Evolutionary conservation across 1,284 basidiomycete species (phyloP).

Genomic region (Sparassis latifolia): DNA sequence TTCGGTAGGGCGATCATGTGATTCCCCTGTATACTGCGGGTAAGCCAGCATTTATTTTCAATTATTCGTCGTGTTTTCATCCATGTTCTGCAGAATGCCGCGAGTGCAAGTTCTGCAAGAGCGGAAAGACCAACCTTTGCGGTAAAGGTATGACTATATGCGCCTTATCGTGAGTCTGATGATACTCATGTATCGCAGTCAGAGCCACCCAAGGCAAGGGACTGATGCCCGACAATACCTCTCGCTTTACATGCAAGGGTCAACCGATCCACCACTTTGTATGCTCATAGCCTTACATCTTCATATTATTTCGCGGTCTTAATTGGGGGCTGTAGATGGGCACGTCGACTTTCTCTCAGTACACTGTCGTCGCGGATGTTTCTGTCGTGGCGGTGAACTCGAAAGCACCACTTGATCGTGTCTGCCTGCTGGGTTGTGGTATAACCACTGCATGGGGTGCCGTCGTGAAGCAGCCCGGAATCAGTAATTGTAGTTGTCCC

Average conservation of each 20-base stretch:
- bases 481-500: conserved; percentile 43
- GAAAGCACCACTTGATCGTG: conserved; percentile 87
- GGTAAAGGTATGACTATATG: conserved; percentile 53
- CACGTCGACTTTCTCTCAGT: conserved; percentile 96
- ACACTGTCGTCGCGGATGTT: conserved; percentile 97
- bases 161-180: neutral
- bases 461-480: conserved; percentile 74
- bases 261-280: conserved; percentile 90
- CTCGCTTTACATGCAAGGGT: conserved; percentile 88
- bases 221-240: conserved; percentile 91
- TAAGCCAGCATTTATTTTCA: conserved; percentile 23
- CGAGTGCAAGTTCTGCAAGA: conserved; percentile 98
- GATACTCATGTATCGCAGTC: conserved; percentile 37
- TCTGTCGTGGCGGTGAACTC: conserved; percentile 90
- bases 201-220: conserved; percentile 94
- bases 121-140: conserved; percentile 97
- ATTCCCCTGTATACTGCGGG: conserved; percentile 92
- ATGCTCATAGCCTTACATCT: conserved; percentile 25
- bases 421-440: conserved; percentile 92
- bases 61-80: conserved; percentile 3
- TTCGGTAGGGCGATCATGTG: conserved; percentile 77
- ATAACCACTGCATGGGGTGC: conserved; percentile 97
- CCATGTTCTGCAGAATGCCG: conserved; percentile 62
- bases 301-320: neutral
- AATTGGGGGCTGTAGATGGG: conserved; percentile 70